Percentiles rank a stretch among this genome's conserved stretches.
Evolutionary conservation across 352 stramenopile genomes (phyloP).

Genomic region (Globisporangium solare): DNA sequence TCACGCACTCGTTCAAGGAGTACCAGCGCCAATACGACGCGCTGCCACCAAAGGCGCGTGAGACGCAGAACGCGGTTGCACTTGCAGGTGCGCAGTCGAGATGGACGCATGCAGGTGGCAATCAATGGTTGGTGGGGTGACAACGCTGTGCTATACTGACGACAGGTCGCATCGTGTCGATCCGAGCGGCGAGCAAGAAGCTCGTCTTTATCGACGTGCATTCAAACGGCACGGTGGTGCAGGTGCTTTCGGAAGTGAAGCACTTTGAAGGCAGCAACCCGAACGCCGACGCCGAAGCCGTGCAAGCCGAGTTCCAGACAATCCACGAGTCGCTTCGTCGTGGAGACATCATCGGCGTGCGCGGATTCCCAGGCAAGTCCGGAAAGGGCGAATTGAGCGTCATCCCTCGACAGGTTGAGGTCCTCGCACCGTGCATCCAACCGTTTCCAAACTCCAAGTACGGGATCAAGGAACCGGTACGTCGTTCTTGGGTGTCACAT

Average conservation of each 20-base stretch:
- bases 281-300: constrained; percentile 22
- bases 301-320: constrained; percentile 47
- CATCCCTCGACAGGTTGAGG: constrained; percentile 76
- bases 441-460: constrained; percentile 91
- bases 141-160: background rate
- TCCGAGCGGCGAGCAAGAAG: constrained; percentile 78
- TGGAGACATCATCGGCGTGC: constrained; percentile 75
- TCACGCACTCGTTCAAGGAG: constrained; percentile 59
- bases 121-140: background rate
- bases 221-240: constrained; percentile 56
- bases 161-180: constrained; percentile 64
- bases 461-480: constrained; percentile 87
- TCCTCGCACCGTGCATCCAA: constrained; percentile 95
- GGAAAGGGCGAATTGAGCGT: constrained; percentile 83
- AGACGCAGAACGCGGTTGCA: constrained; percentile 44
- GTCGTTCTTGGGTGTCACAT: constrained; percentile 3
- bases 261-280: constrained; percentile 43
- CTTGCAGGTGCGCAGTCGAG: constrained; percentile 32
- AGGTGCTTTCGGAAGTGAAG: constrained; percentile 76
- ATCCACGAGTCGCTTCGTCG: constrained; percentile 72
- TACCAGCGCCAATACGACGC: constrained; percentile 53
- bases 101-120: too few relatives aligned
- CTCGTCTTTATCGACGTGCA: constrained; percentile 77
- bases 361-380: constrained; percentile 76
- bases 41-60: constrained; percentile 52